phyloP scores from a whole-genome alignment of 2,329 filamentous ascomycete species.

The Calonectria hongkongensis region DNA sequence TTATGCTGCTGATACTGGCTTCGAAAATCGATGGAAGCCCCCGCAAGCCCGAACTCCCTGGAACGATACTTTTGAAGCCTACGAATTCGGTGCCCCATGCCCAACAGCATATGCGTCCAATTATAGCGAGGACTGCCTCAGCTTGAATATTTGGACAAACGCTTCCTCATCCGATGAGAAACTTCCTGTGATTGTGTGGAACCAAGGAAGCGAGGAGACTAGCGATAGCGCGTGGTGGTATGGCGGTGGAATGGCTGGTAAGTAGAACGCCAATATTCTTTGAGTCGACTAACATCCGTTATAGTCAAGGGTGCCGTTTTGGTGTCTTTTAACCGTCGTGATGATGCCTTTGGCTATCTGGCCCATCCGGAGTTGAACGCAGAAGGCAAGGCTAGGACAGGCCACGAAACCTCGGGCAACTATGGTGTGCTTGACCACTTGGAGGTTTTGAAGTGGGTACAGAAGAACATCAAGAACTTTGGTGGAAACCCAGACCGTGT shows the following conservation, averaged over 20 bases:
- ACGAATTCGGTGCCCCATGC: not conserved
- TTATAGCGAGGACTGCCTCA: constrained; percentile 58
- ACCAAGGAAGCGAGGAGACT: constrained; percentile 2
- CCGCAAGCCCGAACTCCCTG: constrained; percentile 3
- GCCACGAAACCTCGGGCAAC: constrained; percentile 23
- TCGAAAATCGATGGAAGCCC: constrained; percentile 12
- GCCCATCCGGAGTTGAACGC: constrained; percentile 15
- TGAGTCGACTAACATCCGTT: too few species aligned
- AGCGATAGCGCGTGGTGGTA: not conserved
- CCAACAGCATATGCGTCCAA: not conserved
- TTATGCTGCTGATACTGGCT: constrained; percentile 20
- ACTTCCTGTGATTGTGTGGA: constrained; percentile 11
- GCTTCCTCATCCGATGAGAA: not conserved
- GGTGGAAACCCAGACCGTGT: constrained; percentile 30
- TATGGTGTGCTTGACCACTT: constrained; percentile 28
- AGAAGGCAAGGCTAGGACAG: not conserved
- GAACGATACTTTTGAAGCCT: constrained; percentile 14
- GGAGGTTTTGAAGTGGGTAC: constrained; percentile 28
- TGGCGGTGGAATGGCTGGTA: constrained; percentile 16
- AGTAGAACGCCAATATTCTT: too few species aligned
- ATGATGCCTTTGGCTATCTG: constrained; percentile 13
- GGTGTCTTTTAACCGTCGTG: constrained; percentile 30
- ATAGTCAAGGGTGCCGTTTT: constrained; percentile 13
- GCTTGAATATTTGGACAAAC: constrained; percentile 58
- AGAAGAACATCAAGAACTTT: constrained; percentile 27